phyloP scores from a whole-genome alignment of 2,329 filamentous ascomycete species.

The Aspergillus sp. region DNA sequence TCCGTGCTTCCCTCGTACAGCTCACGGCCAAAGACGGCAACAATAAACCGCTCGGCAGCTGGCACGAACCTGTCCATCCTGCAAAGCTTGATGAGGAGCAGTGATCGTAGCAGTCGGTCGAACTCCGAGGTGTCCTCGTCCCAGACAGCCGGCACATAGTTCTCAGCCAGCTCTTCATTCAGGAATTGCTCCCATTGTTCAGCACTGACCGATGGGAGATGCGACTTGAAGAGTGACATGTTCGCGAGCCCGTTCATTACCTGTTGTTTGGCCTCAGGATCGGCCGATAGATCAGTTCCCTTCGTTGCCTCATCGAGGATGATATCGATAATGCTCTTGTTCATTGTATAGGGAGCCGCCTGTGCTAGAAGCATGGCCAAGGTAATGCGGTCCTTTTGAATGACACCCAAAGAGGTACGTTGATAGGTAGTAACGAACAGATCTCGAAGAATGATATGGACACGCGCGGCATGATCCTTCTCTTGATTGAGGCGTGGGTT shows the following conservation, averaged over 20 bases:
- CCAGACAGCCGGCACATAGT: slow-evolving; percentile 78
- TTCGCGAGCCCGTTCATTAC: slow-evolving; percentile 71
- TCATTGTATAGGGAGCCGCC: slow-evolving; percentile 94
- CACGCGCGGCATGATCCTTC: slow-evolving; percentile 75
- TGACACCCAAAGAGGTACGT: slow-evolving; percentile 86
- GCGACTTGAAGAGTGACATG: slow-evolving; percentile 73
- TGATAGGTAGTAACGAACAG: slow-evolving; percentile 91
- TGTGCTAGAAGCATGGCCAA: slow-evolving; percentile 94
- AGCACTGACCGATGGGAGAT: slow-evolving; percentile 65
- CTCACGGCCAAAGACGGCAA: slow-evolving; percentile 78
- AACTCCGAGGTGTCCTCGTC: slow-evolving; percentile 65
- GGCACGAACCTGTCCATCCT: slow-evolving; percentile 95
- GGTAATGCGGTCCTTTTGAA: slow-evolving; percentile 93
- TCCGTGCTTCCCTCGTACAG: slow-evolving; percentile 86
- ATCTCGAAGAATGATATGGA: slow-evolving; percentile 88
- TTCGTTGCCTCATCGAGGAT: slow-evolving; percentile 79
- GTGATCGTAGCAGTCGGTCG: slow-evolving; percentile 78
- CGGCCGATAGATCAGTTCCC: slow-evolving; percentile 77
- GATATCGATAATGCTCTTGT: slow-evolving; percentile 83
- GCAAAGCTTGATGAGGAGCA: slow-evolving; percentile 91
- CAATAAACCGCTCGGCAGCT: slow-evolving; percentile 86
- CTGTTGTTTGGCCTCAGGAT: slow-evolving; percentile 66
- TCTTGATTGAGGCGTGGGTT: slow-evolving; percentile 74
- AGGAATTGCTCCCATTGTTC: slow-evolving; percentile 82
- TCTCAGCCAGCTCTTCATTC: slow-evolving; percentile 82